Evolutionary conservation across 2,329 filamentous ascomycete species (phyloP), one percentile per base, ranked within the genome.

Genomic region (Cytospora chrysosperma): DNA sequence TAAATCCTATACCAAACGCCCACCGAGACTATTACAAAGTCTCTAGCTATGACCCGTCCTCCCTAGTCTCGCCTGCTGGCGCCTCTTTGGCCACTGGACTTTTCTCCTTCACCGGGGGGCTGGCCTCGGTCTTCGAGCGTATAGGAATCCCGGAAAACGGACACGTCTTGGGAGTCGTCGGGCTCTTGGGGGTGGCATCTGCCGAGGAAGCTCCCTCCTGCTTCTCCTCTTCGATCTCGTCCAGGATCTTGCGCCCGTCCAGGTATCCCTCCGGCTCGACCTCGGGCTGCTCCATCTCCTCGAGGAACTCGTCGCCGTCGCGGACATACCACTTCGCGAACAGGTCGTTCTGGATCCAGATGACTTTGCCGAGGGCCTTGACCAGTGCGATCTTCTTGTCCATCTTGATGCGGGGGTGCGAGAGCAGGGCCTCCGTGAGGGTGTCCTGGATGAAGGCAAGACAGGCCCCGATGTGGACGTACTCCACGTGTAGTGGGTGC

Each of bases 321-420:
- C 83, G 81, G 40, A 91, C 85, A 70, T 92, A 90, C 88, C 90
- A 93, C 74, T 89, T 90, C n/a, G 90, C 89, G 74, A 94, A 91
- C 32, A 94, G 81, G 74, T 94, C 91, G 72, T 94, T 94, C 75
- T 94, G 91, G 68, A 94, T 93, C 90, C 91, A 94, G 68, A 94
- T 88, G 28, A 94, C 87, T 74, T 95, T 94, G 67, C 86, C 86
- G 26, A 94, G 79, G 0, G 91, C 91, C 72, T 89, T 90, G 54
- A 93, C 82, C 5, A 94, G 82, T 26, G 85, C 88, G 21, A 89
- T 87, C 77, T 93, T 93, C 75, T 84, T 84, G 63, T 82, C 79
- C 69, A 91, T 81, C 43, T 83, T 81, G 43, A 95, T 79, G 3
- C 84, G 83, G 1, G 89, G 89, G 70, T 92, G 84, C 4, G 84